Evolutionary conservation across 768 basidiomycete genomes (phyloP), one percentile per base, ranked within the genome.

Genomic region (Exidia glandulosa): DNA sequence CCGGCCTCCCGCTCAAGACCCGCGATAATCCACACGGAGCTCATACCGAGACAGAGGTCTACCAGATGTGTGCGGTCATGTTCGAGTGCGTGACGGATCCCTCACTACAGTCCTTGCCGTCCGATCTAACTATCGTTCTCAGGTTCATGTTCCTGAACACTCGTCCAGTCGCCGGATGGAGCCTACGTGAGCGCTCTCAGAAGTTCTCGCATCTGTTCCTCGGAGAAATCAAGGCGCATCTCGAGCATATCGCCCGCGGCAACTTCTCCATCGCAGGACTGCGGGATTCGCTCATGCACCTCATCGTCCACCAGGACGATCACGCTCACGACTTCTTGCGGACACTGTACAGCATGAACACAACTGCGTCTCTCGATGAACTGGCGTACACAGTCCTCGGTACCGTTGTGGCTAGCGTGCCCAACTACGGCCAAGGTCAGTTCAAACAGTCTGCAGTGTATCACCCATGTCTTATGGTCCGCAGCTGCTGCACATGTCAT

Each of bases 81-180:
- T 91, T 90, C 70, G 72, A 81, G 84, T 88, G 61, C 64, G 83
- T 71, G 4, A 19, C 10, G 3, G 29, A 25, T 19, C 34, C 50
- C n/a, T n/a, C n/a, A 25, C 32, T 59, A 3, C 32, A 57, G 52
- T 19, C 34, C 32, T n/a, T 31, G 16, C 25, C 3, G 32, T 54
- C n/a, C 33, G 23, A 50, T n/a, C 60, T n/a, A 58, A 19, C 32
- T 12, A 23, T 30, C 25, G n/a, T 14, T 2, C 13, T 3, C 63
- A 90, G 88, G 45, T 90, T 80, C 68, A 73, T 92, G 61, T 92
- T 91, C 81, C 77, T 90, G 33, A 82, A 90, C 57, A 74, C 82
- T 25, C 86, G 87, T 57, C 66, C 79, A 2, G 75, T 80, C 1
- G 81, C 82, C 64, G 70, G 82, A 31, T 79, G 85, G 79, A 75